Evolutionary conservation across 2,329 filamentous ascomycete genomes (phyloP), one percentile per base, ranked within the genome.

Genomic region (Curvularia sp.): DNA sequence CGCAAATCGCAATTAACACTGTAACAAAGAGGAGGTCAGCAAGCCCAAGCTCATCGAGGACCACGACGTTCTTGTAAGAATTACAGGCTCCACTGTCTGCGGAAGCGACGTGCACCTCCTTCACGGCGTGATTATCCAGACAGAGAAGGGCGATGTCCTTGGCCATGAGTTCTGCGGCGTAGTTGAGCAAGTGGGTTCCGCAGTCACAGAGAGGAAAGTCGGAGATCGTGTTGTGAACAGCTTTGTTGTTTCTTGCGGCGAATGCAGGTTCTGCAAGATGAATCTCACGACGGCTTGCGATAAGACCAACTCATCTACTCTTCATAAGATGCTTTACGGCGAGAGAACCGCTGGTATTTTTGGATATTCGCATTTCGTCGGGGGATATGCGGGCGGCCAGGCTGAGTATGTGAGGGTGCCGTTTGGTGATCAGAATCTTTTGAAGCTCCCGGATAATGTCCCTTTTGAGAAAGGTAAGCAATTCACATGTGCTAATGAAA

Each of bases 331-430:
- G 51, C 88, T 96, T 86, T 96, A 95, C 71, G 92, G 92, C 10
- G 86, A 87, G 1, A 84, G 87, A 49, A 93, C 91, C 2, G 84
- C 90, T 0, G 92, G 86, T 70, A 81, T 82, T 76, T 85, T 85
- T 59, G 83, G 83, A 1, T 85, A 85, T 73, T 79, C 76, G 13
- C 82, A 92, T 70, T 91, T 96, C 72, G 92, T 90, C 0, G 92
- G 92, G 4, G 93, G 92, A 0, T 96, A 94, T 72, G 91, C 91
- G 0, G 92, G 93, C 48, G 92, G 92, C 0, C 92, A 96, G 76
- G 89, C 92, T 2, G 93, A 96, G 78, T 96, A 92, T 69, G 88
- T 93, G 0, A 85, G 92, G 5, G 91, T 96, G 5, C 92, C 93
- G 0, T 85, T 88, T 30, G 92, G 87, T 28, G 90, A 95, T 67